These are phyloP conservation scores for Lindgomyces ingoldianus DNA, from an alignment of 495 filamentous ascomycete species.

Conservation along the genomic window DNA sequence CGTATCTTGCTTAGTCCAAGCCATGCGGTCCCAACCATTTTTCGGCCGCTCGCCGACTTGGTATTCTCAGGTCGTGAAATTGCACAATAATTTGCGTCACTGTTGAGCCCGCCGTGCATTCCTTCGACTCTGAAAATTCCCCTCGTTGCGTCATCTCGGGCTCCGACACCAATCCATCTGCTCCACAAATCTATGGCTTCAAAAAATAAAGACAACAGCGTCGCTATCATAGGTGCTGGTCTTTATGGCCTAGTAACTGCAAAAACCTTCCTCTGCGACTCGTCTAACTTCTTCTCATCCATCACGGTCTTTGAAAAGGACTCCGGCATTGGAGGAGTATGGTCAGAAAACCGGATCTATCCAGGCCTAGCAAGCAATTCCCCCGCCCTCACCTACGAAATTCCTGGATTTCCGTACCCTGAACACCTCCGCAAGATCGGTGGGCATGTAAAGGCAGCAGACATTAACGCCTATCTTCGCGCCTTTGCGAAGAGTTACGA, in stretches of 20 bases:
- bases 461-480: conserved; percentile 11
- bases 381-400: conserved; percentile 16
- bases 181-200: neutral
- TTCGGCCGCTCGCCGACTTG: too few relatives aligned
- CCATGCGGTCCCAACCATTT: too few relatives aligned
- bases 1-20: too few relatives aligned
- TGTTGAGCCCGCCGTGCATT: too few relatives aligned
- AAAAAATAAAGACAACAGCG: neutral
- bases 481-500: neutral
- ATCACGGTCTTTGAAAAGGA: conserved; percentile 18
- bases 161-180: too few relatives aligned
- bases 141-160: too few relatives aligned
- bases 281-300: neutral
- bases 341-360: conserved; percentile 8
- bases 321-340: conserved; percentile 8
- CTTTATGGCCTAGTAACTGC: conserved; percentile 18
- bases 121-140: too few relatives aligned
- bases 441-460: conserved; percentile 12
- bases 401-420: conserved; percentile 17
- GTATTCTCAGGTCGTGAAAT: too few relatives aligned
- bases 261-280: conserved; percentile 10
- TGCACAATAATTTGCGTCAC: too few relatives aligned
- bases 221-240: conserved; percentile 14
- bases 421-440: neutral
- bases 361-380: conserved; percentile 17